Evolutionary conservation across 176 grass and related monocot species (phyloP), one percentile per base, ranked within the genome.

Genomic region (Juncus inflexus): DNA sequence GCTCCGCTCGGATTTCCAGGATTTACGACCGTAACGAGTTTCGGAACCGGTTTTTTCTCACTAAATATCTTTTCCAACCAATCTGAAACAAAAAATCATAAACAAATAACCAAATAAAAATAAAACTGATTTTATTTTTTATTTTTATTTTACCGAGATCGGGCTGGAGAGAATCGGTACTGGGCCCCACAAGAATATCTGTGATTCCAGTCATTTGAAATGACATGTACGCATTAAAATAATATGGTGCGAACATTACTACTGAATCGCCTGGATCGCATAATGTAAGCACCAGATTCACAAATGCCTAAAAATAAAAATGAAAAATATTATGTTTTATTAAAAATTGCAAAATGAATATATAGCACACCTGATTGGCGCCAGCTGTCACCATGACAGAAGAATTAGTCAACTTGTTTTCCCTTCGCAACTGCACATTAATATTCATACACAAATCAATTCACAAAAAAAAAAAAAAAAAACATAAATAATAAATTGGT

Each of bases 11-110:
- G 95, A 68, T 99, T 99, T 50, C 95, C 95, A 16, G 89, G 95
- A 90, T 99, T 99, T 62, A 99, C 95, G 85, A 99, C 85, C 63
- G 76, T 92, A 83, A 99, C 95, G 66, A 94, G 83, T 76, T 99
- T 99, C 75, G 95, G 95, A 12, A 82, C 63, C 45, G 64, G 72
- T 9, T 80, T 49, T 74, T 78, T 78, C 49, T 37, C 50, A 61
- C 75, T 79, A 36, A 99, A 42, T 51, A 70, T 73, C 80, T 94
- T 83, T 57, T 99, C 85, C 49, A 99, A 50, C 89, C 95, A 99
- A 63, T 80, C 86, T 99, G 77, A 63, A 28, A 28, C 19, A 28
- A 28, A 28, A 28, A 28, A 28, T 28, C 19, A 28, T 28, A 28
- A 28, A 28, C 19, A 28, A 28, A 47, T 47, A 47, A 47, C 9